Evolutionary conservation across 2,329 filamentous ascomycete species (phyloP).

Genomic region (Rosellinia necatrix): DNA sequence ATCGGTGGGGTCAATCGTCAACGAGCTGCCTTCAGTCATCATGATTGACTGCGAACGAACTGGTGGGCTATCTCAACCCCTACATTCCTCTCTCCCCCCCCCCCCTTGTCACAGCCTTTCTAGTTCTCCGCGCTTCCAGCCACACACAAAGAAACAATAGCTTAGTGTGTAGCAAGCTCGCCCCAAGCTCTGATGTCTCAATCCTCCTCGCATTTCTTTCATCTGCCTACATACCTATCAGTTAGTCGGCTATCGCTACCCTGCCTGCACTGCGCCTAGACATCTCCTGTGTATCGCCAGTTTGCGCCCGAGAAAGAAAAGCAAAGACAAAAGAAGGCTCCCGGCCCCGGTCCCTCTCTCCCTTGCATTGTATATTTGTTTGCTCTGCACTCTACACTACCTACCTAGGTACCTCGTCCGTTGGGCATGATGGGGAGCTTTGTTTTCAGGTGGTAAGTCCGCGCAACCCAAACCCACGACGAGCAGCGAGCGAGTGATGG

Average conservation of each 20-base stretch:
- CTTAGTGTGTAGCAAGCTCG: constrained; percentile 10
- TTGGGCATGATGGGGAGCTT: constrained; percentile 65
- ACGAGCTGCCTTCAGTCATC: neutral
- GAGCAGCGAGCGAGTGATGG: neutral
- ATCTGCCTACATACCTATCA: constrained; percentile 3
- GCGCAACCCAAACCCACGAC: neutral
- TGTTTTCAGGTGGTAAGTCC: constrained; percentile 71
- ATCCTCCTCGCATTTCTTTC: constrained; percentile 11
- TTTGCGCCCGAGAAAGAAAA: constrained; percentile 3
- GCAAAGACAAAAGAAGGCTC: constrained; percentile 2
- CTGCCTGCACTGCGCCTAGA: neutral
- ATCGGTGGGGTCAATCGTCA: neutral
- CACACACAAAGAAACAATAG: constrained; percentile 13
- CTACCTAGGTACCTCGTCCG: neutral
- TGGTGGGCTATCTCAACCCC: neutral
- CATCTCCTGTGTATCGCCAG: neutral
- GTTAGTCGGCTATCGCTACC: neutral
- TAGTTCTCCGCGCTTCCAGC: constrained; percentile 24
- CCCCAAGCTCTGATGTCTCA: constrained; percentile 18
- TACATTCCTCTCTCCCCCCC: too few species aligned
- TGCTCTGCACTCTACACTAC: neutral
- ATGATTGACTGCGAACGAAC: constrained; percentile 7
- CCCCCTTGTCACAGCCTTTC: constrained; percentile 6
- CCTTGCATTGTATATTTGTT: constrained; percentile 8
- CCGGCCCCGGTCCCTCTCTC: neutral